A percentile compares a stretch with the other conserved stretches of the same genome.
Conservation (phyloP, 306 rosid species). For the Ammopiptanthus mongolicus region DNA sequence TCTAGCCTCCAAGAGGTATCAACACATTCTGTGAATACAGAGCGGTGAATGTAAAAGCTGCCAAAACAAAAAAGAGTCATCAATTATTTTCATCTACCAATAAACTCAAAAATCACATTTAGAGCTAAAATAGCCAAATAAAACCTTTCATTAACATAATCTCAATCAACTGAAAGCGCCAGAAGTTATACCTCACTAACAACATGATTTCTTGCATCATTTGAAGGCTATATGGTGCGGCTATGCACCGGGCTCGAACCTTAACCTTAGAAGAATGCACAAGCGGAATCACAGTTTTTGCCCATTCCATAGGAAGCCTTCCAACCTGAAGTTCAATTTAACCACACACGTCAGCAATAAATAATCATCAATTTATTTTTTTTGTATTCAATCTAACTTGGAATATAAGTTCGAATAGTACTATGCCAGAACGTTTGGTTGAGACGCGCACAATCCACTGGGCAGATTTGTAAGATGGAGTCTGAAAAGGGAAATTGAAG, state of each 20-base stretch:
- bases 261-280: conserved; percentile 49
- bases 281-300: conserved; percentile 57
- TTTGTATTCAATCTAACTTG: too few relatives aligned
- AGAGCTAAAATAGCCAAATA: background rate
- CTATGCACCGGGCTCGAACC: conserved; percentile 62
- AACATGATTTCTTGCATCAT: conserved; percentile 71
- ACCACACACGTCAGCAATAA: background rate
- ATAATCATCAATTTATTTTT: background rate
- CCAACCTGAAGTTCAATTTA: conserved; percentile 53
- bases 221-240: conserved; percentile 45
- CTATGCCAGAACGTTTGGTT: conserved; percentile 49
- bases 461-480: conserved; percentile 18
- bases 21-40: conserved; percentile 35
- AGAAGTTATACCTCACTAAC: conserved; percentile 49
- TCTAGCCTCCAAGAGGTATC: conserved; percentile 67
- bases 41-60: conserved; percentile 66
- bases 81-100: background rate
- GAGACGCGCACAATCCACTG: conserved; percentile 70
- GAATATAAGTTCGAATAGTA: too few relatives aligned
- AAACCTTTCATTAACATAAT: background rate
- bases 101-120: background rate
- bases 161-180: background rate
- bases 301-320: conserved; percentile 89
- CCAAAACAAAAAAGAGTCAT: background rate
- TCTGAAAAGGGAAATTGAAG: conserved; percentile 38